Evolutionary conservation across 306 rosid species (phyloP).

Genomic region (Cucumis cinereus): DNA sequence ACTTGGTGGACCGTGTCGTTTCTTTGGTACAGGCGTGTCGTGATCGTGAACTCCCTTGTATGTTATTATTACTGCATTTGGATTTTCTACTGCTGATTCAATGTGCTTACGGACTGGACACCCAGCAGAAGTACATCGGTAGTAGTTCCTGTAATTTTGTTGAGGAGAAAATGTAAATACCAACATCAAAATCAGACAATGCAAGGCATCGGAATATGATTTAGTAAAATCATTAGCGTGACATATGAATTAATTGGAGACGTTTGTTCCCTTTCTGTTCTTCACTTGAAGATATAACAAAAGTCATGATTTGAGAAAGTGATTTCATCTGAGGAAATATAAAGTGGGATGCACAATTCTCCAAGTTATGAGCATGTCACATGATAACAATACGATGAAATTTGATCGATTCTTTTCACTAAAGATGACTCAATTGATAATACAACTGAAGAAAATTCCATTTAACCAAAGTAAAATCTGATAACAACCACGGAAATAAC

Average conservation of each 20-base stretch:
- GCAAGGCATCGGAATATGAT: neutral
- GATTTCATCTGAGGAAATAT: neutral
- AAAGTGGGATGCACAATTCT: neutral
- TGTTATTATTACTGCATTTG: constrained; percentile 59
- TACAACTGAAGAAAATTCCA: neutral
- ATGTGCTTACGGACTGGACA: constrained; percentile 96
- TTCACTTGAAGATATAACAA: neutral
- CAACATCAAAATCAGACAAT: neutral
- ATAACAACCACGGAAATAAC: neutral
- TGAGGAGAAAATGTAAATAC: neutral
- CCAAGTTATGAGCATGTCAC: neutral
- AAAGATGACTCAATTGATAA: neutral
- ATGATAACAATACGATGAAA: neutral
- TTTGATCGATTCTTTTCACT: neutral
- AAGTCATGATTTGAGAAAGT: neutral
- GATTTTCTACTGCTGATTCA: constrained; percentile 63
- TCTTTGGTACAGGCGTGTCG: constrained; percentile 90
- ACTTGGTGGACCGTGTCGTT: constrained; percentile 76
- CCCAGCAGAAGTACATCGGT: constrained; percentile 97
- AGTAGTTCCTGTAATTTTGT: constrained; percentile 61
- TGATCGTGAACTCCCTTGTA: constrained; percentile 93
- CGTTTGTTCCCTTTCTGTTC: neutral
- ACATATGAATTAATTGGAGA: neutral
- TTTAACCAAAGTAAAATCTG: neutral
- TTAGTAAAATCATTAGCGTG: neutral